Base-by-base conservation (phyloP, 352 stramenopile species). In the Phytophthora fragariae region DNA sequence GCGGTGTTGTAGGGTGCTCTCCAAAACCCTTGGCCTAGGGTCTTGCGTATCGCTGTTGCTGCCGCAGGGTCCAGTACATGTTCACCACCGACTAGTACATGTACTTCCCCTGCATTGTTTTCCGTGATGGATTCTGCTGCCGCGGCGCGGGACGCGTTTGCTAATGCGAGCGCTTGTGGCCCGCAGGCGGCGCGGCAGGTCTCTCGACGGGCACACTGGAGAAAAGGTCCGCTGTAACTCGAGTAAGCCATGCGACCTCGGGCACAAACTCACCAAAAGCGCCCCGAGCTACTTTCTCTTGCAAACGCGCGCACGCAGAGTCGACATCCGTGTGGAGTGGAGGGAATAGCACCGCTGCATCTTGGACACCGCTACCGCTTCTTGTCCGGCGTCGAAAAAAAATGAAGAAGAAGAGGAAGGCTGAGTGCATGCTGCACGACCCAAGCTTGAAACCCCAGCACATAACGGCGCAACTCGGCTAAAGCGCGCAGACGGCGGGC, bases 261-360 rank as follows among this genome's bases (percentile, higher is more conserved):
- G 35, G 37, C 44, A 63, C 63, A 47, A 60, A 39, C 47, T 65
- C 57, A 62, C 68, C 47, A 65, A 66, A 57, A 57, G 62, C 24
- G 64, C 52, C 70, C 70, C 70, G 15, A 76, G 31, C 70, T 57
- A 73, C 70, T 64, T 60, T 76, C 57, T 76, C 70, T 53, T 76
- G 41, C 39, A 62, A 68, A 54, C 54, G 46, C 15, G 44, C 52
- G 29, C 39, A 14, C 46, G 50, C 46, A 65, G 59, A 52, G 44
- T 49, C 29, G 46, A 65, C 29, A 31, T 31, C 27, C 27, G 27
- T 5, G 27, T 31, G 27, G 27, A 14, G 37, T 12, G 35, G 21
- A 55, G 47, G n/a, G 21, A 55, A n/a, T 29, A 29, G 9, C 29
- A 47, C 27, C 46, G 41, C 41, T 7, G 46, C 46, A 17, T 53